These are phyloP conservation scores for Symbiodinium pilosum DNA, from an alignment of 73 alveolate genomes.

Conservation along the genomic window DNA sequence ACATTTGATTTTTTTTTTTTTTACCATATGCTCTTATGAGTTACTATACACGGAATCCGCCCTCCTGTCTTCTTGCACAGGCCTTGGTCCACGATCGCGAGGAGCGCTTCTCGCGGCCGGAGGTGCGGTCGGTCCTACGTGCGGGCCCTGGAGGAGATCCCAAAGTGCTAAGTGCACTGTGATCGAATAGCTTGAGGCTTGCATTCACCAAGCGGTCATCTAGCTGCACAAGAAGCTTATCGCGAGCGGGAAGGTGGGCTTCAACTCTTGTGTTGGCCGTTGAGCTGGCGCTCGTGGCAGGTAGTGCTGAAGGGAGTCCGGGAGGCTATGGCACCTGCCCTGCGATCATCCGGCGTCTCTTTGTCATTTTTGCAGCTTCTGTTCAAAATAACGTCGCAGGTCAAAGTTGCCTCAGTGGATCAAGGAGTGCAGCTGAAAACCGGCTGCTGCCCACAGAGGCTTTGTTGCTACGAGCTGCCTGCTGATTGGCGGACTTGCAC, in stretches of 20 bases:
- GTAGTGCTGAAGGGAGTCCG: neutral
- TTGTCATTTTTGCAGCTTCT: neutral
- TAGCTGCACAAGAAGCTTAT: neutral
- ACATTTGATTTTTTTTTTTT: no score
- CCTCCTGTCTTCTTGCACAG: neutral
- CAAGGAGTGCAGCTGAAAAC: constrained; percentile 4
- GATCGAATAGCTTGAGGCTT: neutral
- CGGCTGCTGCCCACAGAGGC: constrained; percentile 38
- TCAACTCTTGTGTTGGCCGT: no score
- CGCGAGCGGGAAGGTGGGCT: neutral
- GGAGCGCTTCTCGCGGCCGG: constrained; percentile 84
- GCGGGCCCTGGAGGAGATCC: neutral
- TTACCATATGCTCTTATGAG: no score
- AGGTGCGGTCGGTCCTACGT: constrained; percentile 74
- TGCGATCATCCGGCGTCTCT: no score
- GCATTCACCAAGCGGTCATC: constrained; percentile 29
- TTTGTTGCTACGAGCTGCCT: no score
- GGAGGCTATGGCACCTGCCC: neutral
- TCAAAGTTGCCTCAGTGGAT: constrained; percentile 43
- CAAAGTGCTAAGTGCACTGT: neutral
- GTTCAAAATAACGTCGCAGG: neutral
- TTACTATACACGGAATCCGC: no score
- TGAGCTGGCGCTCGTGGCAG: neutral
- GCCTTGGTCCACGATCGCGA: constrained; percentile 57
- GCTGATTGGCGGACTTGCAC: neutral